These are phyloP conservation scores for Triticum dicoccoides DNA, from an alignment of 176 grass and related monocot species.

Conservation along the genomic window DNA sequence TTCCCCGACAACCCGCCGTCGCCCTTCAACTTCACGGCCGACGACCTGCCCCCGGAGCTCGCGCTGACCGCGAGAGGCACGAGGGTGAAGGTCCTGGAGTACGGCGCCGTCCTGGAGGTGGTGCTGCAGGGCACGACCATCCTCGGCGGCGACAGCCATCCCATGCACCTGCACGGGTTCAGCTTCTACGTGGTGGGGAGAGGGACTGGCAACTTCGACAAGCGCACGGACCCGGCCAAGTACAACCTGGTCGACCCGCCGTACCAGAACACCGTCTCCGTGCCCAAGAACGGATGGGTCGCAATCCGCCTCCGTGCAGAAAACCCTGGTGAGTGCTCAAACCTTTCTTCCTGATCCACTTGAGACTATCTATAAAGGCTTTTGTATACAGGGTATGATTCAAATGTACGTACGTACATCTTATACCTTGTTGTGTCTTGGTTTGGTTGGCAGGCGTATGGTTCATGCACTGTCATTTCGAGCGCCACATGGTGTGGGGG, in stretches of 20 bases:
- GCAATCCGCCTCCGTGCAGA: not conserved
- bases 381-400: not conserved
- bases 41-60: not conserved
- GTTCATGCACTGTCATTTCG: not conserved
- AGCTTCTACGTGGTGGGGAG: slow-evolving; percentile 40
- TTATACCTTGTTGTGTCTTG: not conserved
- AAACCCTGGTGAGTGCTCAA: not conserved
- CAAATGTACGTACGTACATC: not conserved
- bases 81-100: slow-evolving; percentile 65
- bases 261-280: slow-evolving; percentile 29
- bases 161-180: slow-evolving; percentile 39
- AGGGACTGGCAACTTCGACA: slow-evolving; percentile 22
- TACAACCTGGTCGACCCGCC: slow-evolving; percentile 39
- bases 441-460: not conserved
- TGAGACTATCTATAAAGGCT: not conserved
- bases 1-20: slow-evolving; percentile 45
- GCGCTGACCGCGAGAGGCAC: slow-evolving; percentile 12
- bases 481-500: not conserved
- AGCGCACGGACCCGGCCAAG: not conserved
- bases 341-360: not conserved
- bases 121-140: slow-evolving; percentile 31
- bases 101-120: slow-evolving; percentile 40
- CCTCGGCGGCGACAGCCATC: slow-evolving; percentile 30
- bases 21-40: slow-evolving; percentile 43
- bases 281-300: slow-evolving; percentile 26